phyloP scores from a whole-genome alignment of 2,329 filamentous ascomycete genomes.

The Fusarium ramigenum region DNA sequence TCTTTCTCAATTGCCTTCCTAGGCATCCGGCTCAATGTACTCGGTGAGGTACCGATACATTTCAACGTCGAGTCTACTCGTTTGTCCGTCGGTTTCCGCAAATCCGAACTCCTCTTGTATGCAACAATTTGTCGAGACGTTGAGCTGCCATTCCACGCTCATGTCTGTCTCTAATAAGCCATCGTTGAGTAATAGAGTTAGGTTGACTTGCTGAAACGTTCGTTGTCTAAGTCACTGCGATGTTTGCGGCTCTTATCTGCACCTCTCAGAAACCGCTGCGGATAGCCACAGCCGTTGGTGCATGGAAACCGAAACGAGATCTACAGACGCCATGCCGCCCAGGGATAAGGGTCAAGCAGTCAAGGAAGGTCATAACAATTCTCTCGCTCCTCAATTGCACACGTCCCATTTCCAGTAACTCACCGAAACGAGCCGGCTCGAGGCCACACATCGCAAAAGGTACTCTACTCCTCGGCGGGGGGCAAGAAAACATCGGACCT shows the following conservation, averaged over 20 bases:
- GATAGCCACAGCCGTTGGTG: constrained; percentile 33
- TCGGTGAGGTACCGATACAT: constrained; percentile 41
- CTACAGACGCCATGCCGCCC: constrained; percentile 35
- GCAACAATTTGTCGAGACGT: constrained; percentile 14
- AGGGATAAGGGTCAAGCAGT: constrained; percentile 24
- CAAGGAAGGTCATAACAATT: not conserved
- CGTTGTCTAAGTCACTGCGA: constrained; percentile 10
- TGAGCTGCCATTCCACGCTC: constrained; percentile 23
- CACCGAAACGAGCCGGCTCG: constrained; percentile 20
- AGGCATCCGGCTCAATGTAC: constrained; percentile 6
- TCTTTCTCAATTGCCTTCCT: constrained; percentile 29
- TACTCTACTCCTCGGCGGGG: not conserved
- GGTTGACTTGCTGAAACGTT: constrained; percentile 2
- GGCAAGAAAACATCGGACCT: not conserved
- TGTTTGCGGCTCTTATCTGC: constrained; percentile 36
- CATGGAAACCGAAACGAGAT: constrained; percentile 32
- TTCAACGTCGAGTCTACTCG: constrained; percentile 18
- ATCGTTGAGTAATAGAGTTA: constrained; percentile 24
- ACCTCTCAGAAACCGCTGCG: constrained; percentile 14
- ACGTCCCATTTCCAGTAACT: constrained; percentile 19
- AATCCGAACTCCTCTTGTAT: constrained; percentile 19
- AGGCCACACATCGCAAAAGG: constrained; percentile 5
- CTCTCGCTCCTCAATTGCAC: constrained; percentile 16
- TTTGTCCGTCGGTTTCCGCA: constrained; percentile 38
- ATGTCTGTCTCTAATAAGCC: constrained; percentile 2